Evolutionary conservation across 2,329 filamentous ascomycete genomes (phyloP), one percentile per base, ranked within the genome.

Genomic region (Calycina marina): DNA sequence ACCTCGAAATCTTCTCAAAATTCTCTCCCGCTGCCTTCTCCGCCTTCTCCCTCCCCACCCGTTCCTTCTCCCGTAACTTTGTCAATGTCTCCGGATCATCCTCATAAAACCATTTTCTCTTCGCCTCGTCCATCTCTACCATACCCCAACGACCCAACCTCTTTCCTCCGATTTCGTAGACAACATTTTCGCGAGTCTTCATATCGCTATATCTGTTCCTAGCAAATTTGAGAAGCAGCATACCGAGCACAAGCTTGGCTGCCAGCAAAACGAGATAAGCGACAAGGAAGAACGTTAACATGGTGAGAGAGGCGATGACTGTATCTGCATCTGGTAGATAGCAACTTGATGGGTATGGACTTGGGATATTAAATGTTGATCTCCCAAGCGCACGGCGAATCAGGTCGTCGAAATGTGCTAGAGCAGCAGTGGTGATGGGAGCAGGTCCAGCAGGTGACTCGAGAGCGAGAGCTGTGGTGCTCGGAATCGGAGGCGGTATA

Each of bases 111-210:
- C 80, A 82, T 34, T 77, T 64, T 42, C 82, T 66, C 51, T 86
- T 77, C 28, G 94, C 86, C 22, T 96, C 88, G 16, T 80, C 81
- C 0, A 96, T 72, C 50, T 96, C 90, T 0, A 93, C 76, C 1
- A 82, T 71, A 0, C 84, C 86, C 60, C 77, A 93, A 0, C 82
- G 81, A 0, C 88, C 88, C 2, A 83, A 62, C 1, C 86, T 64
- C 47, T 75, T 77, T 0, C 82, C 84, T 4, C 77, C 71, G 0
- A 82, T 75, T 9, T 79, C 72, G 38, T 74, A 72, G 25, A 58
- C 65, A 32, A 69, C 63, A 38, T 57, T 59, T 45, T 67, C 71
- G 4, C 65, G 58, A 50, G 86, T 80, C 26, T 70, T 66, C 82
- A 96, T 93, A 11, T 65, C 64, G 20, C 69, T 70, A 51, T 94